Evolutionary conservation across 1,284 basidiomycete species (phyloP), one percentile per base, ranked within the genome.

Genomic region (Trichosporon coremiiforme): DNA sequence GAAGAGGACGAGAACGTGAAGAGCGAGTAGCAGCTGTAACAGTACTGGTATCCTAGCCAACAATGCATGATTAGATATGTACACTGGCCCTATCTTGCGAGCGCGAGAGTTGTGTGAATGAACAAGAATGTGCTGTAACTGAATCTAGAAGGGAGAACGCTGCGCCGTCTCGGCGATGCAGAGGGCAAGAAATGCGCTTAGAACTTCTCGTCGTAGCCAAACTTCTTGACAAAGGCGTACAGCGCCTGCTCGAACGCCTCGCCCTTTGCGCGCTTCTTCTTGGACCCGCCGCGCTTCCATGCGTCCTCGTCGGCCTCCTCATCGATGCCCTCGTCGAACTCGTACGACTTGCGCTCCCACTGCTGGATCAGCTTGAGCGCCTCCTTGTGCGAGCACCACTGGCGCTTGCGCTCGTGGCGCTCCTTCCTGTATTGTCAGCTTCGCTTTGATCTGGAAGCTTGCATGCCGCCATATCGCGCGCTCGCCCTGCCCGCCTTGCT

Each of bases 241-340:
- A 82, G 65, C 17, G 78, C 77, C 31, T 47, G 67, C 67, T 77
- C 76, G 75, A 79, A 77, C 20, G 77, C 76, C 22, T 74, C 74
- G 2, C 77, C 75, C 68, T 82, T 82, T 22, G 71, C 66, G 7
- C 73, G 76, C 74, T 79, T 79, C 71, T 80, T 81, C 66, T 71
- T 68, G 47, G 65, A 68, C 5, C 70, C 66, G n/a, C 70, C 68
- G 57, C 67, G 70, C 33, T 41, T 15, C 67, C 63, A 66, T 15
- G 36, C 62, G 13, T 65, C 69, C n/a, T 20, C 68, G 6, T 70
- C 67, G 17, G 2, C 60, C 17, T 50, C 66, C 20, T 7, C 64
- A 0, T 47, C 68, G 31, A 35, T 10, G 20, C 35, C 35, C 10
- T 29, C 70, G 20, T 53, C 47, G 20, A 22, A 22, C 6, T 22